Base-by-base conservation (phyloP, 352 stramenopile genomes). In the Globisporangium radiosum region DNA sequence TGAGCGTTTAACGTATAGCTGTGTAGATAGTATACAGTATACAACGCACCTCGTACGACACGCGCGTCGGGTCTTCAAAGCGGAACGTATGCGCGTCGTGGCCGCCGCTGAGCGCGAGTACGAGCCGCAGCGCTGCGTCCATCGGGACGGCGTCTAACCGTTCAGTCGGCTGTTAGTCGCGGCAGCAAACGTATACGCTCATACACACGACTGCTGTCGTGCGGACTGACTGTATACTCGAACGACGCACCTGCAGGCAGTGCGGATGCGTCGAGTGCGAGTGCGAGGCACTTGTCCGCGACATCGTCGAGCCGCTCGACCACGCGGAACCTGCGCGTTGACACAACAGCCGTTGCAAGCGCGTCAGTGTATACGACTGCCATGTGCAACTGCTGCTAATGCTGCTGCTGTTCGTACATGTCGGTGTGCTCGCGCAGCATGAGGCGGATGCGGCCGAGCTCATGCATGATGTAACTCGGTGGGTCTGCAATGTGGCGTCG, bases 31-130 rank as follows among this genome's bases (percentile, higher is more conserved):
- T 33, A 33, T 33, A 33, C 25, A 33, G 25, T 33, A 33, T 33
- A 2, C 25, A 33, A 25, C 39, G 53, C 44, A 72, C 63, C 9
- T 70, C 54, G 2, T 51, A 55, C 11, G 50, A 49, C 7, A 72
- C 57, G 43, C 67, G 69, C 48, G 72, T 83, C 3, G 70, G 66
- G 49, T 89, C 77, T 54, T 81, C 70, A 3, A 87, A 59, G 10
- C 85, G 64, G 58, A 91, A 91, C 11, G 81, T 86, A 13, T 64
- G 37, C 48, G 75, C 74, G 57, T 91, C 72, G 1, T 69, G 47
- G 7, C 78, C 81, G 11, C 81, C 81, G 33, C 76, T 69, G 4
- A 91, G 67, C 10, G 71, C 76, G 10, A 88, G 56, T 8, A 91
- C 55, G n/a, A 91, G 59, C 6, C 70, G 78, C 66, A 91, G 60